These are phyloP conservation scores for Picochlorum sp. DNA, from an alignment of 139 green algal genomes.

Conservation along the genomic window DNA sequence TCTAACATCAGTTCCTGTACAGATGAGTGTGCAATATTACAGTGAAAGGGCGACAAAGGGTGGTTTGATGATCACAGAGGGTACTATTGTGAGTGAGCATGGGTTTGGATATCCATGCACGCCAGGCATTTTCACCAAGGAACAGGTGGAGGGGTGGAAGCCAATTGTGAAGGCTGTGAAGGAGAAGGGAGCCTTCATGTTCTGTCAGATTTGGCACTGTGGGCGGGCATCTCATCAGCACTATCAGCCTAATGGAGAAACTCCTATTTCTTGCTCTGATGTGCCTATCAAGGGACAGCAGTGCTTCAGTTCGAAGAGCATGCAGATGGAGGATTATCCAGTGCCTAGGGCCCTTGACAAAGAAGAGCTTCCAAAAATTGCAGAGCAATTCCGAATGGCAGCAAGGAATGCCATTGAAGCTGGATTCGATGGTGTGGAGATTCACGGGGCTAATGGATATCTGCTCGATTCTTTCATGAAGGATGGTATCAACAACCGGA, in stretches of 20 bases:
- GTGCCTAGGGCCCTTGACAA: conserved; percentile 27
- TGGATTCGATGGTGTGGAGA: conserved; percentile 67
- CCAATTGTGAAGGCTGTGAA: conserved; percentile 62
- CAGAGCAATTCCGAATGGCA: conserved; percentile 32
- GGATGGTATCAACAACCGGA: conserved; percentile 33
- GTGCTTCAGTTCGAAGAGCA: conserved; percentile 23
- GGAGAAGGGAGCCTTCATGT: conserved; percentile 62
- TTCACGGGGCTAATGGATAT: conserved; percentile 64
- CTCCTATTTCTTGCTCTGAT: conserved; percentile 48
- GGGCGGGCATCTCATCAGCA: conserved; percentile 31
- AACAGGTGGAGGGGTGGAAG: conserved; percentile 83
- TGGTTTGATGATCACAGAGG: conserved; percentile 57
- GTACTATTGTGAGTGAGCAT: conserved; percentile 23
- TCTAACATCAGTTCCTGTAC: conserved; percentile 29
- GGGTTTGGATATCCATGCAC: conserved; percentile 39
- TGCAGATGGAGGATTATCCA: conserved; percentile 19
- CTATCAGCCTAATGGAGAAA: conserved; percentile 41
- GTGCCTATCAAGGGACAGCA: conserved; percentile 27
- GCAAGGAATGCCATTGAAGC: conserved; percentile 46
- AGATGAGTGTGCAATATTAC: conserved; percentile 36
- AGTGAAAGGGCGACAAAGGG: conserved; percentile 47
- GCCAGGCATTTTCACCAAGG: conserved; percentile 59
- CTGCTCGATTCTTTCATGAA: conserved; percentile 10
- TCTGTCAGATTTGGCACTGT: conserved; percentile 72
- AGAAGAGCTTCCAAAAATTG: conserved; percentile 38